These are phyloP conservation scores for Aquilaria agallochum DNA, from an alignment of 441 rosid species.

Conservation along the genomic window DNA sequence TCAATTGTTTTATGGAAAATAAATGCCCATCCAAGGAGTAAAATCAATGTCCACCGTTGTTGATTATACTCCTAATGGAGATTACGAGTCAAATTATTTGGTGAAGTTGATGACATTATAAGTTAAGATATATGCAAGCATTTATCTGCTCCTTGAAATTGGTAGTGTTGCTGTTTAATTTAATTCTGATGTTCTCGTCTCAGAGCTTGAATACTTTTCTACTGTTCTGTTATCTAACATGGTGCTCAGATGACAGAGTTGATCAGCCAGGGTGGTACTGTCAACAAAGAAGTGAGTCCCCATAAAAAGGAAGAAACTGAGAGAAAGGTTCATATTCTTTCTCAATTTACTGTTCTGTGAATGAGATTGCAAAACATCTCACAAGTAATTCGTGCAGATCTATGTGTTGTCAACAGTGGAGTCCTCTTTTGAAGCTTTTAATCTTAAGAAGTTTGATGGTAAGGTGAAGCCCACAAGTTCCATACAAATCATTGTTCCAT, in stretches of 20 bases:
- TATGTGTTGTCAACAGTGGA: conserved; percentile 27
- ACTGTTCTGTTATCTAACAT: conserved; percentile 1
- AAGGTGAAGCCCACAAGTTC: conserved; percentile 2
- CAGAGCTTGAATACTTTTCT: neutral
- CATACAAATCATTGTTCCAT: neutral
- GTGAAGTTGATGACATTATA: no score
- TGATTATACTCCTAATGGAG: no score
- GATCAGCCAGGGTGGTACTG: conserved; percentile 13
- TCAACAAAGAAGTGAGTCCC: conserved; percentile 12
- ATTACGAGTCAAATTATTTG: no score
- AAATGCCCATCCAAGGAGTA: no score
- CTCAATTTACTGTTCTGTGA: no score
- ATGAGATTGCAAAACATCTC: neutral
- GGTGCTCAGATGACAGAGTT: conserved; percentile 19
- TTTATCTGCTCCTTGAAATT: no score
- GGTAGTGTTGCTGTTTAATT: no score
- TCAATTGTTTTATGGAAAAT: no score
- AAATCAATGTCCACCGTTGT: no score
- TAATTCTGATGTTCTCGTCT: no score
- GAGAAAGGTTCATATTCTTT: conserved; percentile 18
- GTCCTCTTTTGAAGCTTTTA: conserved; percentile 29
- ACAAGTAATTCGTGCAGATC: conserved; percentile 17
- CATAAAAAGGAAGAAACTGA: conserved; percentile 18
- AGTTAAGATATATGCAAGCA: no score
- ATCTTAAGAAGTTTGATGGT: conserved; percentile 32